Evolutionary conservation across 805 yeast genomes (phyloP), one percentile per base, ranked within the genome.

Genomic region (Cyberlindnera mycetangii): DNA sequence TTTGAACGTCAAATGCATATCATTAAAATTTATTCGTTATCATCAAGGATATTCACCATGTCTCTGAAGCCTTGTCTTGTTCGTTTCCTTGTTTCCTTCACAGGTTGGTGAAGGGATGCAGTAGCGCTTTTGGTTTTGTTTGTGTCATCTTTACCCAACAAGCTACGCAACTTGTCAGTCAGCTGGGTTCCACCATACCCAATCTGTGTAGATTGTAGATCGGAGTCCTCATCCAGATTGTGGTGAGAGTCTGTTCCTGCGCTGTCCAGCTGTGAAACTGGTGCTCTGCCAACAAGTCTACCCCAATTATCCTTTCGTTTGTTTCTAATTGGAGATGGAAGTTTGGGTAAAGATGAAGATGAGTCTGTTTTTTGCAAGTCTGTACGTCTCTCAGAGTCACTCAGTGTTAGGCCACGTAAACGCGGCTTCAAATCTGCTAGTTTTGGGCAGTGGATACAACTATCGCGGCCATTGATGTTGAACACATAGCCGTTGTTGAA

Each of bases 401-500:
- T 41, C 31, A 42, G 27, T 11, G 52, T 50, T 20, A 50, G 27
- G 7, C 37, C 30, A 46, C 57, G 43, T 19, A 66, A 42, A 9
- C 61, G 49, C 25, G 57, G 50, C 4, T 65, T 62, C 22, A 66
- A 50, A 14, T 54, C 51, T 15, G 50, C 44, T 7, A 54, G 39
- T 33, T 55, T 65, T 1, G 81, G 81, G 15, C 78, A 79, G 59
- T 67, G 78, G 2, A 81, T 59, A 54, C 85, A 79, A 84, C 85
- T 79, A 30, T 64, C 59, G 19, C 67, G 62, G 44, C 77, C 74
- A 42, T 68, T 55, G 2, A 79, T 52, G 37, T 69, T 69, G 8
- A 78, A 78, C 12, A 35, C 34, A 6, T 22, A 24, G 7, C 72
- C 71, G 5, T 49, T 45, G 41, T 71, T 68, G 24, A 76, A 55